These are phyloP conservation scores for Elsinoe fawcettii DNA, from an alignment of 2,329 filamentous ascomycete species.

Conservation along the genomic window DNA sequence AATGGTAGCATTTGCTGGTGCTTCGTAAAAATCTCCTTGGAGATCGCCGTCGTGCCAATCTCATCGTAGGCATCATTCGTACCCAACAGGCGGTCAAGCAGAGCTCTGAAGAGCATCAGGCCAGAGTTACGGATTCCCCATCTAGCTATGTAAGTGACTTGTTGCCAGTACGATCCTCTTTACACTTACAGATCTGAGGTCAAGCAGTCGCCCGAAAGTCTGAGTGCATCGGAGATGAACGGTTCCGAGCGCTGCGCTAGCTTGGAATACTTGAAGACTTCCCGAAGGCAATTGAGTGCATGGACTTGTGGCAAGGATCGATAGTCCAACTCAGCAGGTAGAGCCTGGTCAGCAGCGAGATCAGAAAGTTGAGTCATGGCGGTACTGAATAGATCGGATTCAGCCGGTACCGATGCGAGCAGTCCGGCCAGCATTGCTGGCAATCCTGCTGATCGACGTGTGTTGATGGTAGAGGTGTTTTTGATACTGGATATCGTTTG, in stretches of 20 bases:
- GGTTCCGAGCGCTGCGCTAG: conserved; percentile 65
- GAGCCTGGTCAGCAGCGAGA: conserved; percentile 43
- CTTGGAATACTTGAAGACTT: conserved; percentile 77
- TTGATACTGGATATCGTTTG: conserved; percentile 63
- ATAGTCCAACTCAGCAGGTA: conserved; percentile 46
- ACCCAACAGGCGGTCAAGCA: conserved; percentile 72
- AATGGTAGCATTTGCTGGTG: conserved; percentile 59
- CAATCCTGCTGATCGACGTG: conserved; percentile 83
- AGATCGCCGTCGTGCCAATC: conserved; percentile 38
- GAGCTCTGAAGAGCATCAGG: conserved; percentile 75
- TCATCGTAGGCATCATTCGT: conserved; percentile 60
- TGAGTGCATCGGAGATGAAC: conserved; percentile 65
- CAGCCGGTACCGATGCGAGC: conserved; percentile 54
- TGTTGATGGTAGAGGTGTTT: conserved; percentile 68
- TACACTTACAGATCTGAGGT: conserved; percentile 62
- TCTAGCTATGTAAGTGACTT: conserved; percentile 34
- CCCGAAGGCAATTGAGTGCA: conserved; percentile 86
- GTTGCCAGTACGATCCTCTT: neutral
- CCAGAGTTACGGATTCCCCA: conserved; percentile 96
- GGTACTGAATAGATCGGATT: conserved; percentile 50
- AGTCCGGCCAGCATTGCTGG: conserved; percentile 80
- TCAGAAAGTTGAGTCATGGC: conserved; percentile 56
- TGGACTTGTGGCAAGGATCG: conserved; percentile 77
- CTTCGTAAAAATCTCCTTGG: conserved; percentile 61
- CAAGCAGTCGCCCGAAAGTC: conserved; percentile 72